Base-by-base conservation (phyloP, 1,139 yeast genomes). In the Yamadazyma diospyri region DNA sequence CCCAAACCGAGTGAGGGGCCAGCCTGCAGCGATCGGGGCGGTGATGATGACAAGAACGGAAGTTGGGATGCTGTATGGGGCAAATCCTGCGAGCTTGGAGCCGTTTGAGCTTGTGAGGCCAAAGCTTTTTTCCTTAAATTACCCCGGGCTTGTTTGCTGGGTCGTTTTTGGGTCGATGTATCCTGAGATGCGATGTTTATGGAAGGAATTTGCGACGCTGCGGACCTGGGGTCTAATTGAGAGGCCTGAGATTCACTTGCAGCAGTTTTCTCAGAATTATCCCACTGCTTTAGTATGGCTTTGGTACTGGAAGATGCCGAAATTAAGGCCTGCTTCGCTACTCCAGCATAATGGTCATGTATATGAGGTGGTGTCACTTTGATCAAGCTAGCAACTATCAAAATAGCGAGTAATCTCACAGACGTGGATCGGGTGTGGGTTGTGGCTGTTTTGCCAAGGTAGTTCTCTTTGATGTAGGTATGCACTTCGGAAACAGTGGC, bases 281-380 rank as follows among this genome's bases (percentile, higher is more conserved):
- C 60, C 69, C 69, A 64, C 9, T 47, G 51, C 9, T 40, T 43
- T 11, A 62, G 25, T 6, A 63, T 42, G 4, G 47, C 38, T 29
- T 49, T 45, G 2, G 61, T 55, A 30, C 48, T 43, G 3, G 40
- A 30, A 2, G 56, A 42, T 1, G 61, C 45, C 1, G 36, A 23
- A 4, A 40, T 28, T n/a, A 47, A 21, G 8, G 42, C 42, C 11
- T 40, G 24, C 0, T 45, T 39, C 6, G 39, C 45, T 10, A 36
- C 35, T 3, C 37, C 16, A 9, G 42, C 29, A 13, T 47, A 44
- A 9, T 34, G 14, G 2, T 39, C 29, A 2, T 38, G 14, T 2
- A 50, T 28, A 10, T 37, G 36, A 10, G 39, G 32, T 0, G 51
- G 38, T 29, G 40, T 44, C 4, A 53, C 53, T 37, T 56, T 60